phyloP scores from a whole-genome alignment of 2,329 filamentous ascomycete species.

The Microdochium bolleyi region DNA sequence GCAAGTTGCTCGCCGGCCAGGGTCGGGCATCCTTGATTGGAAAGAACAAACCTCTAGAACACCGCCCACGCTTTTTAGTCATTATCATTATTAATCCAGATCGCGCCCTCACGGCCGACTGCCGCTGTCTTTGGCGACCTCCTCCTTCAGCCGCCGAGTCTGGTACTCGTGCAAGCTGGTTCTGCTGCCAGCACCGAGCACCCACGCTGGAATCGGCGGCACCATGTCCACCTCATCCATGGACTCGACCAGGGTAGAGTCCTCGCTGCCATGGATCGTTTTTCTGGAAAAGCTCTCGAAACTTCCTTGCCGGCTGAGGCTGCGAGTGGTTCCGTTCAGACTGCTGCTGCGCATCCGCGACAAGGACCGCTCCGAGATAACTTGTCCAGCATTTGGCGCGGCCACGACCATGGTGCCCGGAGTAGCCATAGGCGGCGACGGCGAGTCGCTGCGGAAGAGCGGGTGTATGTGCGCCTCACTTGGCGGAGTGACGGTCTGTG shows the following conservation, averaged over 20 bases:
- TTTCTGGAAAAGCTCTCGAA: constrained; percentile 35
- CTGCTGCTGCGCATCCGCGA: constrained; percentile 49
- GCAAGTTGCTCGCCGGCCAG: too few relatives aligned
- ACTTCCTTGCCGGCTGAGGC: constrained; percentile 39
- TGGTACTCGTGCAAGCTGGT: constrained; percentile 40
- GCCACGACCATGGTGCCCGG: constrained; percentile 66
- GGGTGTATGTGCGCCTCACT: constrained; percentile 69
- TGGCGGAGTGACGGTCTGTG: constrained; percentile 24
- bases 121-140: constrained; percentile 10
- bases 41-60: too few relatives aligned
- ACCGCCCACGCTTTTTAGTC: not conserved
- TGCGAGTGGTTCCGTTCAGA: constrained; percentile 36
- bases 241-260: constrained; percentile 8
- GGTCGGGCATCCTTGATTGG: too few relatives aligned
- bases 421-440: constrained; percentile 54
- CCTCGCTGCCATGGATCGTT: constrained; percentile 12
- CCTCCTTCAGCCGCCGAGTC: constrained; percentile 24
- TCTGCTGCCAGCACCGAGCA: constrained; percentile 44
- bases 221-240: constrained; percentile 39
- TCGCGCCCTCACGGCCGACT: not conserved
- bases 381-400: constrained; percentile 58
- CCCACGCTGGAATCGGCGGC: constrained; percentile 54
- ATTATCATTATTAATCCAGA: not conserved
- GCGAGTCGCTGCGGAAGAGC: constrained; percentile 66
- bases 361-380: constrained; percentile 49